Evolutionary conservation across 768 basidiomycete species (phyloP), one percentile per base, ranked within the genome.

Genomic region (Pulveroboletus sp.): DNA sequence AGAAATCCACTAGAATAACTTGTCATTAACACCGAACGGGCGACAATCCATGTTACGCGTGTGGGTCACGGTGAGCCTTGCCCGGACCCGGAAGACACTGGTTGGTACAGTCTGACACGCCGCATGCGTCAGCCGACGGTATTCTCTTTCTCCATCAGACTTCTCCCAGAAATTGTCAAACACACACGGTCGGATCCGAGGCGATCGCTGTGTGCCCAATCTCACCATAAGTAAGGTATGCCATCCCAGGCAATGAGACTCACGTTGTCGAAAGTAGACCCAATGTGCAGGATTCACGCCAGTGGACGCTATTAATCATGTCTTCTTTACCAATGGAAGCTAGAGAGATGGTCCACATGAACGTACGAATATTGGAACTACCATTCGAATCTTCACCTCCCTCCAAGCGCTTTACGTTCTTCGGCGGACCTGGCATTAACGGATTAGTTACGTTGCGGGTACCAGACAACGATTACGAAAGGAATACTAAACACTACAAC

Each of bases 231-330:
- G 48, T 24, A 46, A 31, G 46, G 30, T 17, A 45, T 6, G 35
- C 24, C 31, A 46, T 38, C 31, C 28, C 14, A 50, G 36, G 36
- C 26, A 30, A 49, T 42, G 27, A 24, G 48, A 55, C 66, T 57
- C 49, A 78, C 77, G 61, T 63, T 77, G 74, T 9, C 58, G 67
- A 52, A 79, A 78, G 54, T 80, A 78, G 12, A 72, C 41, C 40
- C 69, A 52, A 43, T 80, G 78, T n/a, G 73, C 69, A 5, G 64
- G 65, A 49, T 76, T 78, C 50, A 76, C 73, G 28, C 76, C 76
- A 12, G 68, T 75, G 11, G 77, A 75, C 15, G 69, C 78, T 78
- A 39, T 15, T 26, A 36, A 12, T 10, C 50, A 32, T 18, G 14
- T 11, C 8, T 5, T 35, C 11, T 15, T 33, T 12, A 37, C 51